Evolutionary conservation across 2,329 filamentous ascomycete species (phyloP).

Genomic region (Aspergillus candidus): DNA sequence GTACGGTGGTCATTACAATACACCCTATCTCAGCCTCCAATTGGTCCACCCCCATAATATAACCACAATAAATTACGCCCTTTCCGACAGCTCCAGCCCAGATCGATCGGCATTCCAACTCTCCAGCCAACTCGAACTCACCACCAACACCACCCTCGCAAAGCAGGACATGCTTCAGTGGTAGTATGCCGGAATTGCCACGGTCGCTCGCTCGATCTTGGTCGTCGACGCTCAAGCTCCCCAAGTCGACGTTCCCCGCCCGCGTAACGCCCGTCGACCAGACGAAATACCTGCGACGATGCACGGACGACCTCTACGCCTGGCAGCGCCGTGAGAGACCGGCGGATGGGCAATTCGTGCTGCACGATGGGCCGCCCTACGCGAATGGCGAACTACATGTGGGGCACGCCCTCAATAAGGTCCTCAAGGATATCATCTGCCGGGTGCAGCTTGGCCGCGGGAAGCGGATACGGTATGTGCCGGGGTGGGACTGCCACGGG

Average conservation of each 20-base stretch:
- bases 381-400: constrained; percentile 89
- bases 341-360: constrained; percentile 58
- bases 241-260: constrained; percentile 63
- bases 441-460: constrained; percentile 74
- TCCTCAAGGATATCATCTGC: constrained; percentile 89
- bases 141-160: neutral
- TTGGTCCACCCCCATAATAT: too few relatives aligned
- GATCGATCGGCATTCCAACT: too few relatives aligned
- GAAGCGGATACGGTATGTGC: constrained; percentile 70
- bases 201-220: constrained; percentile 48
- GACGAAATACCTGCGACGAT: constrained; percentile 61
- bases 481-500: constrained; percentile 97
- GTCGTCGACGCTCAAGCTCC: constrained; percentile 68
- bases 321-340: constrained; percentile 65
- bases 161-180: constrained; percentile 22
- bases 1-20: too few relatives aligned
- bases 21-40: too few relatives aligned
- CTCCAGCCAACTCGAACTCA: too few relatives aligned
- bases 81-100: too few relatives aligned
- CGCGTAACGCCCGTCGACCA: constrained; percentile 42
- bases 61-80: too few relatives aligned
- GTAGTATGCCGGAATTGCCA: constrained; percentile 35
- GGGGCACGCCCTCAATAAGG: constrained; percentile 93
- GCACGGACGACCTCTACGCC: constrained; percentile 79
- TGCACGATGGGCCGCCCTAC: constrained; percentile 96